Evolutionary conservation across 2,329 filamentous ascomycete species (phyloP), one percentile per base, ranked within the genome.

Genomic region (Pyricularia sp.): DNA sequence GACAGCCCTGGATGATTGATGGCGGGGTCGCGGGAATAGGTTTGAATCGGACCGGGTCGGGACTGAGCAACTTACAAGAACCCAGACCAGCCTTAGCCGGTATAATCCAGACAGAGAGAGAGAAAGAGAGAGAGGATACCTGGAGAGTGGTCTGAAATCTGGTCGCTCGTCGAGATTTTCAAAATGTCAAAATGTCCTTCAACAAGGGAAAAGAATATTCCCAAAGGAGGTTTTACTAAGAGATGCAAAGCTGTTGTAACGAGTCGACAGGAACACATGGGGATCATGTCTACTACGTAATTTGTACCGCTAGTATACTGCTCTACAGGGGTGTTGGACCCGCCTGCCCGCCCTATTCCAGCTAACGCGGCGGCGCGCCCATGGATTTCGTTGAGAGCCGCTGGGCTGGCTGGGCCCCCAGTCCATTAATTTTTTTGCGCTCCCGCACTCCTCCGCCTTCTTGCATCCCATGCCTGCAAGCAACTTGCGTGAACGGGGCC

Each of bases 261-360:
- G 42, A 50, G 42, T 50, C 42, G 42, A 50, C 42, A 20, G 20
- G 17, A 50, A 50, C 42, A 50, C 42, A 50, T 50, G 42, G 42
- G 25, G 23, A 36, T 36, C n/a, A 66, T 20, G 65, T 66, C 65
- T 31, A 66, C 65, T 66, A 66, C 65, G 65, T 66, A 66, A 66
- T 66, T 50, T 50, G 36, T 26, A 66, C 65, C 26, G 33, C 65
- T 50, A 66, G 42, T 36, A 26, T 26, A 66, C 65, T 50, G 65
- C n/a, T 7, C 3, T 63, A 28, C 59, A 63, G 59, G 59, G 59
- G 25, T 63, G 59, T 23, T 28, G 25, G 59, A 28, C 25, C 59
- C 59, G 59, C 59, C 59, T n/a, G 23, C 12, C 59, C 58, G 25
- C 23, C 58, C 3, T 25, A 26, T 25, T 11, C n/a, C n/a, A 61